Base-by-base conservation (phyloP, 805 yeast species). In the Monosporozyma unispora region DNA sequence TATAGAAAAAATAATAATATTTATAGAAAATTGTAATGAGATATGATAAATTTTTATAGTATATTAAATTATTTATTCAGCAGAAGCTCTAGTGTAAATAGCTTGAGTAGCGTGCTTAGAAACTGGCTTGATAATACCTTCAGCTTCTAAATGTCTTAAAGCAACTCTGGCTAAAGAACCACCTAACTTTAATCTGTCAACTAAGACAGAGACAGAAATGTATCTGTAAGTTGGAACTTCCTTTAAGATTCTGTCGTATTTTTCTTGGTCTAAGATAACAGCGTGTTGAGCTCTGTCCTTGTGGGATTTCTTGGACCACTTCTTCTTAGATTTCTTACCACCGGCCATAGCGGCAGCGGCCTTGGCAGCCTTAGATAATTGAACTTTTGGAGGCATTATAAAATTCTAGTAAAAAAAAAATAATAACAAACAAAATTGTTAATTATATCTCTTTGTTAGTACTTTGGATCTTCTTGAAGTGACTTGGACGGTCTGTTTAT, bases 311-410 rank as follows among this genome's bases (percentile, higher is more conserved):
- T 91, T 90, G 86, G 95, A 87, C 99, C 98, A 93, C 96, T 93
- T 93, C 95, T 93, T 91, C 89, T 93, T 93, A 78, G 96, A 88
- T 74, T 91, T 89, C 87, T 90, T 90, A 84, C 97, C 96, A 86
- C 97, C 97, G 76, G 97, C 96, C 84, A 88, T 81, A 76, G 97
- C 98, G 81, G 98, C 98, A 72, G 98, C 97, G 73, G 96, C 96
- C 82, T 91, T 91, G 73, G 96, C 97, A 78, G 97, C 97, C 82
- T 91, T 91, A 72, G 96, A 85, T 78, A 88, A 90, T 84, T 91
- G 97, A 80, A 87, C 80, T 81, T 91, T 91, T 82, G 96, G 96
- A 78, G 97, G 96, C 97, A 91, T 88, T 76, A 82, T 78, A 65
- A 31, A 45, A 53, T 44, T 47, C 48, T 50, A 51, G 48, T 48